Base-by-base conservation (phyloP, 441 rosid species). In the Metrosideros polymorpha region DNA sequence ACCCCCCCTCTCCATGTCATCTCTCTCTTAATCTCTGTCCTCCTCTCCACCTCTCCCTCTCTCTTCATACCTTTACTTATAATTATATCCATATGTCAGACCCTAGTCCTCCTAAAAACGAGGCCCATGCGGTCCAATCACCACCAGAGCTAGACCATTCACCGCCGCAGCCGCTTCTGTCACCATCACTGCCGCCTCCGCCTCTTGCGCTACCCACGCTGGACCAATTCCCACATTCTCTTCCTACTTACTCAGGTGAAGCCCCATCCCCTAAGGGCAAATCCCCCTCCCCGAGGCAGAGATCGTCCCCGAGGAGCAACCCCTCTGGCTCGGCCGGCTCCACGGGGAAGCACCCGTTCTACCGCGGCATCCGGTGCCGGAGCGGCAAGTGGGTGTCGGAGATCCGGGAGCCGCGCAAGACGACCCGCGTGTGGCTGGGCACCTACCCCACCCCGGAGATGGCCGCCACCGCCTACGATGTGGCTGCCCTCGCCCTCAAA, bases 341-440 rank as follows among this genome's bases (percentile, higher is more conserved):
- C 88, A 84, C 91, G 66, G 89, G 90, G 54, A 91, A 87, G 71
- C 95, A 91, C 88, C 93, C 94, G 17, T 45, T 88, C 84, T 95
- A 91, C 84, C 92, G 95, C 0, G 98, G 99, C 82, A 95, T 95
- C 86, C 92, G 99, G 27, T 88, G 87, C 88, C 94, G 99, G 87
- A 89, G 96, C 30, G 95, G 93, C 1, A 97, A 97, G 88, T 97
- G 99, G 98, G 98, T 97, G 49, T 94, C 98, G 1, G 99, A 97
- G 89, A 92, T 97, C 90, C 92, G 98, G 84, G 98, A 97, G 88
- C 99, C 99, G 1, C 93, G 97, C 77, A 97, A 95, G 87, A 93
- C 94, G 1, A 93, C 92, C 13, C 96, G 99, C 17, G 95, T 97
- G 66, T 97, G 99, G 99, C 98, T 97, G 1, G 99, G 99, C 3